Conservation (phyloP, 2,329 filamentous ascomycete genomes). For the Fusarium tanahbumbuense region DNA sequence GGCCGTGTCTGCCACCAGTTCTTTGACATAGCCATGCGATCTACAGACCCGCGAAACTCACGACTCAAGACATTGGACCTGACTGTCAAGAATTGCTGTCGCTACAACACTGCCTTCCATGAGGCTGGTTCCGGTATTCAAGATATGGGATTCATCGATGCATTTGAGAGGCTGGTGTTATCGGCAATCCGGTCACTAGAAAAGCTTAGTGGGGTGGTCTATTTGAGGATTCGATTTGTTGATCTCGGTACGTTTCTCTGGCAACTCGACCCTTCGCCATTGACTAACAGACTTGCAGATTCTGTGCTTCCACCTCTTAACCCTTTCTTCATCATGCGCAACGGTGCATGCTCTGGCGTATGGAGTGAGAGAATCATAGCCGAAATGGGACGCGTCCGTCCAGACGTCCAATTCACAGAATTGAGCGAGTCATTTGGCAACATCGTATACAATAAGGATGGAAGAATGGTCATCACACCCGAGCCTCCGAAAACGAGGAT, state of each 20-base stretch:
- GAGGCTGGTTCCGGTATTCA: conserved; percentile 77
- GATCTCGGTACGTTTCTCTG: conserved; percentile 68
- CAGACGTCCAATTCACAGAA: conserved; percentile 68
- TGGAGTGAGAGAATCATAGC: conserved; percentile 77
- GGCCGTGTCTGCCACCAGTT: conserved; percentile 77
- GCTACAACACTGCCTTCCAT: conserved; percentile 64
- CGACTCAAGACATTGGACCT: conserved; percentile 75
- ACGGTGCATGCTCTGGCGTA: conserved; percentile 73
- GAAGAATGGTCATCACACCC: conserved; percentile 66
- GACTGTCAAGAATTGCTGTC: conserved; percentile 80
- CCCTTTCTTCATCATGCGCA: conserved; percentile 75
- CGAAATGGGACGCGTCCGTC: conserved; percentile 68
- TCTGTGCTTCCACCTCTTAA: conserved; percentile 77
- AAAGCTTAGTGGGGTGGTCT: conserved; percentile 68
- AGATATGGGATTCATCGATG: conserved; percentile 76
- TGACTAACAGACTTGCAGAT: conserved; percentile 58
- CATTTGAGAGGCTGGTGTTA: conserved; percentile 76
- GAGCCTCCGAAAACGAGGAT: conserved; percentile 65
- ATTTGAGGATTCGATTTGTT: conserved; percentile 78
- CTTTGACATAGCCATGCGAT: conserved; percentile 68
- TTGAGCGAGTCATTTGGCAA: conserved; percentile 73
- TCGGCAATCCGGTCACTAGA: conserved; percentile 71
- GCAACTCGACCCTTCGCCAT: not conserved
- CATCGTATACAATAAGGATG: conserved; percentile 69
- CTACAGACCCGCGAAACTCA: conserved; percentile 60